Base-by-base conservation (phyloP, 768 basidiomycete species). In the Favolaschia claudopus region DNA sequence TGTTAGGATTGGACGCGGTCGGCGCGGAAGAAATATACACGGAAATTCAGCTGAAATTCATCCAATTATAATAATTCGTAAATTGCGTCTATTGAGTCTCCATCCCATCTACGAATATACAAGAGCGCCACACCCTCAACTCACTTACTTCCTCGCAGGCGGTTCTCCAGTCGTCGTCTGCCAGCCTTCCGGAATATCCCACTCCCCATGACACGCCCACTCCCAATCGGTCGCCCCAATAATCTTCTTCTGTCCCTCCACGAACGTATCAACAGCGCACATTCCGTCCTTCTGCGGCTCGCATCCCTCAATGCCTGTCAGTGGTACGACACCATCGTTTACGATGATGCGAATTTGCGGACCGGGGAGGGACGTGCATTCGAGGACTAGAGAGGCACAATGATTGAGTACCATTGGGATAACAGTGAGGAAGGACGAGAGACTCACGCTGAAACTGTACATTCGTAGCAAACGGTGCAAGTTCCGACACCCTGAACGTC, bases 391-490 rank as follows among this genome's bases (percentile, higher is more conserved):
- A 55, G 53, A 54, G 7, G 67, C 66, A 13, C 33, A 60, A 64
- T 33, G 68, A 67, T 62, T 19, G 53, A 29, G 22, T 32, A 24
- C n/a, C 43, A 19, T 37, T 38, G 40, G 34, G 20, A 19, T n/a
- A n/a, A n/a, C n/a, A n/a, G n/a, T n/a, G n/a, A n/a, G 38, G 25
- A 25, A 34, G 17, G 32, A 17, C 39, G 57, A 19, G 46, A 9
- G 14, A 76, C 82, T 54, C 74, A 94, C 92, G 79, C 75, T 96
- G 95, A 80, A 96, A 89, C 68, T 93, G 92, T 20, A 96, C 71
- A 67, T 96, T 96, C 25, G 94, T 91, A 0, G 88, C 89, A 72
- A 97, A 97, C 0, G 95, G 94, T 19, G 91, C 88, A 34, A 95
- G 79, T 62, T 94, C 85, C 5, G 93, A 83, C 0, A 85, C 81